Evolutionary conservation across 1,284 basidiomycete genomes (phyloP), one percentile per base, ranked within the genome.

Genomic region (Coniferiporia sulphurascens): DNA sequence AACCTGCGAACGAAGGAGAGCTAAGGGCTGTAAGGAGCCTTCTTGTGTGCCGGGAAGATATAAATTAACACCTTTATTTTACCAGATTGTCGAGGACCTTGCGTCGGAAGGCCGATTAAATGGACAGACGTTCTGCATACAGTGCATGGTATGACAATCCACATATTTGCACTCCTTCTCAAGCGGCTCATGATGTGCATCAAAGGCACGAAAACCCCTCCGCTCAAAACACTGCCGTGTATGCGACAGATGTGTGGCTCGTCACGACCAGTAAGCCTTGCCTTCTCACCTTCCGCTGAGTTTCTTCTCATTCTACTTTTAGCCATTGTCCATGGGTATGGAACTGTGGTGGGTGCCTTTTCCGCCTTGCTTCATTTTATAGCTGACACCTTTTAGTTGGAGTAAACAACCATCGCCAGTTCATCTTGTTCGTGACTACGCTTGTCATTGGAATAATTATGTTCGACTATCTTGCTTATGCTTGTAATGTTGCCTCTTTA

Each of bases 291-390:
- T 35, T 12, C 38, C 48, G 32, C 34, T 19, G 17, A n/a, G 44
- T 12, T 27, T n/a, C 32, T 34, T 41, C 35, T 4, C 32, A 27
- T 10, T 38, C 56, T 58, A 65, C 48, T 63, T 53, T 60, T 32
- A 95, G 92, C 68, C 95, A 98, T 69, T 98, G 96, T 68, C 97
- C 97, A 7, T 99, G 96, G 96, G 87, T 98, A n/a, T 97, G 94
- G 91, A 98, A 98, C 74, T 98, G 96, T 71, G 86, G 91, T 93
- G 70, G 46, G 88, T 76, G 3, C 21, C 1, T 17, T 48, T 8
- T 35, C 58, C n/a, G 52, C n/a, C 48, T n/a, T 38, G 1, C 41
- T 44, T 32, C 5, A 49, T 15, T 43, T 46, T 41, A 15, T 49
- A 34, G 53, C 56, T 62, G 6, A 59, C 41, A 60, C 5, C 17